Base-by-base conservation (phyloP, 2,329 filamentous ascomycete genomes). In the Aspergillus sp. region DNA sequence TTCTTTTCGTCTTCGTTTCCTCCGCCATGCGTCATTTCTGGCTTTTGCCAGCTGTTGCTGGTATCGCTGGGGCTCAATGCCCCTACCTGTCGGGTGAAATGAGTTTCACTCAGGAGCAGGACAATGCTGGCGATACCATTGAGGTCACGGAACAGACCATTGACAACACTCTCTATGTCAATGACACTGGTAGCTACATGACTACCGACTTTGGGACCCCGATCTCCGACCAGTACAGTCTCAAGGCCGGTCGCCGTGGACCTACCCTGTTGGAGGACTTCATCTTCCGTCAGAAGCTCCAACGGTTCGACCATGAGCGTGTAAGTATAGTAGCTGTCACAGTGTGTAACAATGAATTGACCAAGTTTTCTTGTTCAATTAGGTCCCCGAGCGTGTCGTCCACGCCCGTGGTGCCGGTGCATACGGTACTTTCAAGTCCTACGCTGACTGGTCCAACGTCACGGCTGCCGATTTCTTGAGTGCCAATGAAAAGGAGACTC, bases 181-280 rank as follows among this genome's bases (percentile, higher is more conserved):
- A 88, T 59, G 86, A 88, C 63, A 80, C 79, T 49, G 71, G 81
- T 28, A 79, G 79, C 2, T 88, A 77, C 71, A 72, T 89, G 66
- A 91, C 89, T 1, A 85, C 84, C 30, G 89, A 91, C 70, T 85
- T 85, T 28, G 89, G 89, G 8, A 87, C 85, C 0, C 88, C 87
- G 0, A 87, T 91, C 45, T 79, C 80, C 49, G 89, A 91, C 28
- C 87, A 89, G 68, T 79, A 83, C 63, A 89, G 86, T 66, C 75
- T 91, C 41, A 88, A 82, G 67, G 87, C 84, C 15, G 89, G 89
- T 2, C 79, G 83, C 5, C 80, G 88, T 48, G 89, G 89, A 1
- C 84, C 89, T 2, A 88, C 87, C 1, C 78, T 91, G 13, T 77
- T 91, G 1, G 89, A 91, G 69, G 89, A 91, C 70, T 90, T 89